A percentile compares a stretch with the other conserved stretches of the same genome.
Evolutionary conservation across 1,284 basidiomycete species (phyloP).

Genomic region (Cryptococcus sp.): DNA sequence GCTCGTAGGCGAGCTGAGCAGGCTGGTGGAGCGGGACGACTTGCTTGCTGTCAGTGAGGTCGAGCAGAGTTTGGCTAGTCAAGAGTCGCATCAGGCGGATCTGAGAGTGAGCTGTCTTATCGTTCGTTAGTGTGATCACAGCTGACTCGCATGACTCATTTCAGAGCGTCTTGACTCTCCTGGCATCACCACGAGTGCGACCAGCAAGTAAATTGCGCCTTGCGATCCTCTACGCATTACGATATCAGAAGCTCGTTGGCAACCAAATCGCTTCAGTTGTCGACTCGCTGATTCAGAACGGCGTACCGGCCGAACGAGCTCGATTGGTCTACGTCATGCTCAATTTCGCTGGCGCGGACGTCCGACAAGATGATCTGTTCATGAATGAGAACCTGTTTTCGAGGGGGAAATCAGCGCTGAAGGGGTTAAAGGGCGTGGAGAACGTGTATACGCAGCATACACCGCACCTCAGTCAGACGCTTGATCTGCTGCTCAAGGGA

Average conservation of each 20-base stretch:
- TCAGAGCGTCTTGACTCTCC: slow-evolving; percentile 75
- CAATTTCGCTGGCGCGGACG: slow-evolving; percentile 92
- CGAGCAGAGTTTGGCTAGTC: slow-evolving; percentile 93
- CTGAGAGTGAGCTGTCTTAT: slow-evolving; percentile 63
- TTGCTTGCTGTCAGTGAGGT: slow-evolving; percentile 89
- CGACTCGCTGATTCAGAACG: slow-evolving; percentile 76
- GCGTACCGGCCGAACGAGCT: slow-evolving; percentile 80
- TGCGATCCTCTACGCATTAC: slow-evolving; percentile 90
- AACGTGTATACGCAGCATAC: slow-evolving; percentile 99
- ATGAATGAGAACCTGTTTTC: slow-evolving; percentile 94
- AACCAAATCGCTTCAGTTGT: slow-evolving; percentile 82
- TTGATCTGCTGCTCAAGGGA: slow-evolving; percentile 87
- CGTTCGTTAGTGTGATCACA: not conserved
- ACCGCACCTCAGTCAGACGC: slow-evolving; percentile 87
- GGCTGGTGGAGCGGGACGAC: slow-evolving; percentile 82
- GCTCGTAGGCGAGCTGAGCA: slow-evolving; percentile 90
- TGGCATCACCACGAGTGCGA: slow-evolving; percentile 69
- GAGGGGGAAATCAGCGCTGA: slow-evolving; percentile 89
- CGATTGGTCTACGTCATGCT: slow-evolving; percentile 88
- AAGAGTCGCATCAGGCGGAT: slow-evolving; percentile 77
- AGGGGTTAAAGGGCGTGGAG: slow-evolving; percentile 97
- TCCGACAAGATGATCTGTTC: slow-evolving; percentile 96
- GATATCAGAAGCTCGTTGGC: slow-evolving; percentile 90
- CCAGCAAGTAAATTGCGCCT: slow-evolving; percentile 84
- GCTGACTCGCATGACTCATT: not conserved